phyloP scores from a whole-genome alignment of 2,329 filamentous ascomycete species.

The Cladosporium sp. region DNA sequence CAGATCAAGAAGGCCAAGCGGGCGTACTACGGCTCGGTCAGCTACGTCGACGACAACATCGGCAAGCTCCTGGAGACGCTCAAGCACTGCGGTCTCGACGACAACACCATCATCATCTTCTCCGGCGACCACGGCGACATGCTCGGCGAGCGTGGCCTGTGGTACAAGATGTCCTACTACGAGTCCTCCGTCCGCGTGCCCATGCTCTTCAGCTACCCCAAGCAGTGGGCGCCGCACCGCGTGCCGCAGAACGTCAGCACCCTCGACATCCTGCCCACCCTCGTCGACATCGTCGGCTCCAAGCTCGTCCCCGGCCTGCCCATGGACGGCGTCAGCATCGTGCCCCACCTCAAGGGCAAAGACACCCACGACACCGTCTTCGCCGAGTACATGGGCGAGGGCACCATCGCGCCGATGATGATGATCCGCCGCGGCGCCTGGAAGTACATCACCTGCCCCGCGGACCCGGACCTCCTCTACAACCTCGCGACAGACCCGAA shows the following conservation, averaged over 20 bases:
- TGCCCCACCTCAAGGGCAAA: conserved; percentile 68
- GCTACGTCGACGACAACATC: conserved; percentile 89
- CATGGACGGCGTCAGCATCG: conserved; percentile 75
- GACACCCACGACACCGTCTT: conserved; percentile 76
- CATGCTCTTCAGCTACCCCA: conserved; percentile 75
- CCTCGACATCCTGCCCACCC: conserved; percentile 80
- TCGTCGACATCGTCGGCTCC: conserved; percentile 73
- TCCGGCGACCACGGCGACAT: conserved; percentile 93
- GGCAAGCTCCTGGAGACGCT: conserved; percentile 73
- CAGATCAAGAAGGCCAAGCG: conserved; percentile 79
- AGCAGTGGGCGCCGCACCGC: conserved; percentile 66
- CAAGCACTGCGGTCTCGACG: conserved; percentile 69
- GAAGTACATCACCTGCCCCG: conserved; percentile 86
- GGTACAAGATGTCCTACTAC: conserved; percentile 98
- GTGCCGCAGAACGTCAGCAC: conserved; percentile 83
- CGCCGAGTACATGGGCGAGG: conserved; percentile 91
- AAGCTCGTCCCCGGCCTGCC: conserved; percentile 65
- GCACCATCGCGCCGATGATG: conserved; percentile 79
- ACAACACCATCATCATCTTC: conserved; percentile 88
- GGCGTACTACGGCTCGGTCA: conserved; percentile 88
- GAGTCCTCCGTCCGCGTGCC: conserved; percentile 87
- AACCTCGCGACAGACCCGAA: conserved; percentile 69
- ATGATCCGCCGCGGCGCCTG: conserved; percentile 87
- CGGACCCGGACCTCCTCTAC: conserved; percentile 78
- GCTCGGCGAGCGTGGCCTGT: conserved; percentile 84